These are phyloP conservation scores for Tetrapisispora iriomotensis DNA, from an alignment of 805 yeast species.

Conservation along the genomic window DNA sequence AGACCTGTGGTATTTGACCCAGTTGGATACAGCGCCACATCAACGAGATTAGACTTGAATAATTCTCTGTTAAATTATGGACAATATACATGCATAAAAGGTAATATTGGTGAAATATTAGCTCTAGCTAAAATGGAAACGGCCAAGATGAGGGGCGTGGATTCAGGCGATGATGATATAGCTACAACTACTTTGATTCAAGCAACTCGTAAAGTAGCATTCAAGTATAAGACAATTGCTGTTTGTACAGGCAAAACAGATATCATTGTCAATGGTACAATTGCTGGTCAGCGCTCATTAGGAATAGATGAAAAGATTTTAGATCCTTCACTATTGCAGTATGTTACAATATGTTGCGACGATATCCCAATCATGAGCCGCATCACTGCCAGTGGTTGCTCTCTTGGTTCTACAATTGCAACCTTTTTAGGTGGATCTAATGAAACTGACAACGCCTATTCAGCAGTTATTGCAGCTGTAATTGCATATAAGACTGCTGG, in stretches of 20 bases:
- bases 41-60: constrained; percentile 42
- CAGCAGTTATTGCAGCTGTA: constrained; percentile 48
- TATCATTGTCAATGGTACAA: constrained; percentile 39
- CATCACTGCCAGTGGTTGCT: constrained; percentile 78
- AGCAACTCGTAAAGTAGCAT: constrained; percentile 43
- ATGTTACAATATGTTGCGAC: constrained; percentile 35
- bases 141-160: constrained; percentile 64
- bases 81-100: constrained; percentile 61
- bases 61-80: constrained; percentile 45
- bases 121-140: constrained; percentile 42
- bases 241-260: constrained; percentile 62
- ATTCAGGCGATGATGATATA: constrained; percentile 30
- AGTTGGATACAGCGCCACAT: constrained; percentile 84
- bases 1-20: constrained; percentile 77
- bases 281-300: constrained; percentile 17
- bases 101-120: constrained; percentile 73
- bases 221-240: constrained; percentile 45
- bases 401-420: constrained; percentile 65
- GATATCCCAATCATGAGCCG: constrained; percentile 54
- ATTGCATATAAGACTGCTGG: constrained; percentile 54
- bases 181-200: constrained; percentile 23
- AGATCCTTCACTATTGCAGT: constrained; percentile 18
- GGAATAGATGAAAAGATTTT: constrained; percentile 11
- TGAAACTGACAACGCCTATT: constrained; percentile 27
- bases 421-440: constrained; percentile 42